Evolutionary conservation across 306 rosid genomes (phyloP).

Genomic region (Quercus suber): DNA sequence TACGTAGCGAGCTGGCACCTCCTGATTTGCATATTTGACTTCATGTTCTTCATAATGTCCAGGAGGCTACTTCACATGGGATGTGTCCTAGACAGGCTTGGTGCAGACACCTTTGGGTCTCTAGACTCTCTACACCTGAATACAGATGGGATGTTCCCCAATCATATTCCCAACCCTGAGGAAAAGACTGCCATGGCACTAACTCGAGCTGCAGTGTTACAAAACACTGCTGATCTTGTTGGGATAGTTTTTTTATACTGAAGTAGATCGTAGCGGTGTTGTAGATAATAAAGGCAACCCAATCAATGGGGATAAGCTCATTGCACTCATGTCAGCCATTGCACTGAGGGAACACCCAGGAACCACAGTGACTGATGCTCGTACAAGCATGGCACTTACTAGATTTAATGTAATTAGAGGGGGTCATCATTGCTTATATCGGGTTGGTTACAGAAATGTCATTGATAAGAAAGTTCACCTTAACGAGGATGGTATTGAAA

Average conservation of each 20-base stretch:
- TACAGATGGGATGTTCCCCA: constrained; percentile 90
- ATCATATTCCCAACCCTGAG: constrained; percentile 88
- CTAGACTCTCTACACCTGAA: constrained; percentile 75
- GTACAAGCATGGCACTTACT: constrained; percentile 69
- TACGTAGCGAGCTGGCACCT: no score
- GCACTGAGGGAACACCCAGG: constrained; percentile 70
- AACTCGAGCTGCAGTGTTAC: constrained; percentile 68
- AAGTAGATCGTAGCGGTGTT: constrained; percentile 83
- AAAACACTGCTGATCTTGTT: constrained; percentile 68
- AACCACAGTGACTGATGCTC: constrained; percentile 77
- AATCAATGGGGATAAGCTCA: constrained; percentile 76
- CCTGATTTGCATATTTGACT: no score
- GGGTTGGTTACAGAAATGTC: constrained; percentile 85
- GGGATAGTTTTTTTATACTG: constrained; percentile 85
- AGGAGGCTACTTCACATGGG: constrained; percentile 90
- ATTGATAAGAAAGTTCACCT: constrained; percentile 84
- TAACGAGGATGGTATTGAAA: constrained; percentile 58
- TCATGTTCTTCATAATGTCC: not conserved
- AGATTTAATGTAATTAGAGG: constrained; percentile 62
- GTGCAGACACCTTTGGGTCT: constrained; percentile 89
- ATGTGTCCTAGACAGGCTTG: constrained; percentile 81
- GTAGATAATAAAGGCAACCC: constrained; percentile 71
- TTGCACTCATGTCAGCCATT: constrained; percentile 80
- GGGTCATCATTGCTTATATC: constrained; percentile 75
- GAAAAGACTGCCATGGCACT: constrained; percentile 78